Evolutionary conservation across 2,329 filamentous ascomycete genomes (phyloP).

Genomic region (Trichoderma gracile): DNA sequence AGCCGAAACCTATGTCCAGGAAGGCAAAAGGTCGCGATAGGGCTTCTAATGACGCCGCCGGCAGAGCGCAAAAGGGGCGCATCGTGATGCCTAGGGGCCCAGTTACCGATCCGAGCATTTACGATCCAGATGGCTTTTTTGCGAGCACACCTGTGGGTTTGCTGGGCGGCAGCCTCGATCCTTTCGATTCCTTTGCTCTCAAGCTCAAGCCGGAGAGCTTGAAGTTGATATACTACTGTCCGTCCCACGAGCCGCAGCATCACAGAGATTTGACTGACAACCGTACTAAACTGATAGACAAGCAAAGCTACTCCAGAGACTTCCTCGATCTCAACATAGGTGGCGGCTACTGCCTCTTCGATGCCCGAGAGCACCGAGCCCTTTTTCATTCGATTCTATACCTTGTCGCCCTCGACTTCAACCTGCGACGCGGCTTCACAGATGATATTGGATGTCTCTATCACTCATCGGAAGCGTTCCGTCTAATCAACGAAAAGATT

Average conservation of each 20-base stretch:
- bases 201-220: background rate
- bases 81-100: background rate
- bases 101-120: background rate
- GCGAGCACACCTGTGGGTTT: background rate
- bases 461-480: conserved; percentile 18
- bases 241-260: background rate
- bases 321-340: conserved; percentile 15
- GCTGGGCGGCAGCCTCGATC: conserved; percentile 5
- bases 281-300: background rate
- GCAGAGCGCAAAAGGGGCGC: background rate
- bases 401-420: conserved; percentile 15
- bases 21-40: background rate
- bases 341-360: conserved; percentile 1
- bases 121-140: background rate
- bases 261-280: background rate
- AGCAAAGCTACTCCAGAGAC: conserved; percentile 6
- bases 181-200: background rate
- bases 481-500: conserved; percentile 13
- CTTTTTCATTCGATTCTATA: conserved; percentile 20
- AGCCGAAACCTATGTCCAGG: background rate
- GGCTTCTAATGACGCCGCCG: background rate
- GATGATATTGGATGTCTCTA: conserved; percentile 8
- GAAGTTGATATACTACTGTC: conserved; percentile 17
- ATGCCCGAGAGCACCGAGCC: conserved; percentile 2
- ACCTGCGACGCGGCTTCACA: conserved; percentile 1